These are phyloP conservation scores for Botrytis elliptica DNA, from an alignment of 2,329 filamentous ascomycete genomes.

Conservation along the genomic window DNA sequence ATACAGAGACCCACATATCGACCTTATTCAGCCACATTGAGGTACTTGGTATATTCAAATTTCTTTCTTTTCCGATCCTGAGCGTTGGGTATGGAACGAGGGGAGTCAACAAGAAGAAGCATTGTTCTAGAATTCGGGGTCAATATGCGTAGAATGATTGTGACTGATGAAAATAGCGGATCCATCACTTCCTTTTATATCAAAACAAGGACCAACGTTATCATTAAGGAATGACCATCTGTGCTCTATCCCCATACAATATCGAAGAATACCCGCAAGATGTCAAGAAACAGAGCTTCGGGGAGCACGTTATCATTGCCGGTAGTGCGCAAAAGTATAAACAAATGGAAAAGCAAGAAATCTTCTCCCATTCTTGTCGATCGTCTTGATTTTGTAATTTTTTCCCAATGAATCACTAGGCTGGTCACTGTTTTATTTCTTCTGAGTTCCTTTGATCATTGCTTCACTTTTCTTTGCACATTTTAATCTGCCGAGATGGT, in stretches of 20 bases:
- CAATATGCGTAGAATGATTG: neutral
- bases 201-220: neutral
- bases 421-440: neutral
- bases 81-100: neutral
- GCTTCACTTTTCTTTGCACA: neutral
- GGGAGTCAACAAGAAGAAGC: neutral
- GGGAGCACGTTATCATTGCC: neutral
- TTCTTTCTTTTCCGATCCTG: neutral
- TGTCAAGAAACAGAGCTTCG: neutral
- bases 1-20: neutral
- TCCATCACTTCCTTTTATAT: neutral
- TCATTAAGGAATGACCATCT: conserved; percentile 10
- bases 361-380: neutral
- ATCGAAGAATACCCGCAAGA: conserved; percentile 4
- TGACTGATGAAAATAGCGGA: neutral
- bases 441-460: neutral
- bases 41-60: neutral
- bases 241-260: neutral
- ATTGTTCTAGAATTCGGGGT: neutral
- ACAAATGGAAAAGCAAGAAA: neutral
- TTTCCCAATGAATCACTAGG: neutral
- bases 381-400: neutral
- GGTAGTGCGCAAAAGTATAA: neutral
- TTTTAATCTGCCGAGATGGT: conserved; percentile 2
- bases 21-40: neutral